phyloP scores from a whole-genome alignment of 2,329 filamentous ascomycete genomes.

The Xylariaceae sp. region DNA sequence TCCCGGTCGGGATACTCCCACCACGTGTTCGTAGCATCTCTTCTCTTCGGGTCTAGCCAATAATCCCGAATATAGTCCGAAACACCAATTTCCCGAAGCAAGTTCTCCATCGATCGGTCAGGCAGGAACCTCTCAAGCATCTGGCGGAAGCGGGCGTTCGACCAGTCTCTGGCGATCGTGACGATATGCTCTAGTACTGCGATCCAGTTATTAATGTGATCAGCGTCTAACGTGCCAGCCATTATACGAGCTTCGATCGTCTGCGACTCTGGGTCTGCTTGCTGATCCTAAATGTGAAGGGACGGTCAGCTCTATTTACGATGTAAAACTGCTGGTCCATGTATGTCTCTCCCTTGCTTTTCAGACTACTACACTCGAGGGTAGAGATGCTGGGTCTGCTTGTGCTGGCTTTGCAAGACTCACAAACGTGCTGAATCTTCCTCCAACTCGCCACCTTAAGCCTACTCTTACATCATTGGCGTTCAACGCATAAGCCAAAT shows the following conservation, averaged over 20 bases:
- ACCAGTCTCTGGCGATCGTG: slow-evolving; percentile 4
- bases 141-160: background rate
- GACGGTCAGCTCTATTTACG: too few relatives aligned
- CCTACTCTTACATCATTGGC: background rate
- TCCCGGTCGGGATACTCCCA: slow-evolving; percentile 22
- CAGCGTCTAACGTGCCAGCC: slow-evolving; percentile 25
- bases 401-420: background rate
- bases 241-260: slow-evolving; percentile 16
- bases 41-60: slow-evolving; percentile 12
- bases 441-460: slow-evolving; percentile 12
- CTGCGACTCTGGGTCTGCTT: background rate
- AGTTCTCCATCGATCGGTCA: background rate
- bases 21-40: background rate
- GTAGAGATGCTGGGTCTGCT: background rate
- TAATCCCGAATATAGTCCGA: slow-evolving; percentile 2
- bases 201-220: slow-evolving; percentile 24
- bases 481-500: background rate
- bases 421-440: background rate
- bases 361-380: too few relatives aligned
- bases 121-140: background rate
- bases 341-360: too few relatives aligned
- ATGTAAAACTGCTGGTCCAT: too few relatives aligned
- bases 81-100: slow-evolving; percentile 12
- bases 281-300: too few relatives aligned
- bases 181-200: slow-evolving; percentile 12